Conservation (phyloP, 2,329 filamentous ascomycete species). For the Juglanconis oblonga region DNA sequence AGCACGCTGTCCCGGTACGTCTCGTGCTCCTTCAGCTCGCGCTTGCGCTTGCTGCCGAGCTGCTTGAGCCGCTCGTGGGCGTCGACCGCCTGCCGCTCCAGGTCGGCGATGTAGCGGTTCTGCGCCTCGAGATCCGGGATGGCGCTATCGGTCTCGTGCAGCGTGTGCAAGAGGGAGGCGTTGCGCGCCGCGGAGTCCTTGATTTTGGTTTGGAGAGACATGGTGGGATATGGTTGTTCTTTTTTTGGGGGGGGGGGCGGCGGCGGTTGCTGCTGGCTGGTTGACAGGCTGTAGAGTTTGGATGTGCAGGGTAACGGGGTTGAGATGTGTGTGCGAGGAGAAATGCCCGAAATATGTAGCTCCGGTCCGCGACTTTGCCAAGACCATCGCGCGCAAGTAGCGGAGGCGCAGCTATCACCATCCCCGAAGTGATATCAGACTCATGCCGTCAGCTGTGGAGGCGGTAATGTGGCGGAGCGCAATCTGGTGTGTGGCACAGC, state of each 20-base stretch:
- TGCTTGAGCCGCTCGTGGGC: constrained; percentile 35
- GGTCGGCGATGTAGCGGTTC: constrained; percentile 40
- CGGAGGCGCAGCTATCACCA: no score
- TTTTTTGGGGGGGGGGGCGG: no score
- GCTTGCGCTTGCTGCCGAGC: constrained; percentile 38
- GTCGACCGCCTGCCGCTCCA: constrained; percentile 37
- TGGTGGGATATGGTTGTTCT: constrained; percentile 15
- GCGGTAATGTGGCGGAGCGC: neutral
- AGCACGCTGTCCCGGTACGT: constrained; percentile 51
- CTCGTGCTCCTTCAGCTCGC: constrained; percentile 50
- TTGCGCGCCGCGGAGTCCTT: constrained; percentile 38
- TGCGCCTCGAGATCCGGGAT: constrained; percentile 43
- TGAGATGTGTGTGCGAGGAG: neutral
- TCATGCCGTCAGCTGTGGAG: no score
- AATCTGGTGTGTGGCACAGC: neutral
- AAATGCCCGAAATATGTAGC: neutral
- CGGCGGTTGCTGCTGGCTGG: neutral
- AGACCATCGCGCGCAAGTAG: neutral
- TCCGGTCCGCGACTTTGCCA: neutral
- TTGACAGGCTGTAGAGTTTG: neutral
- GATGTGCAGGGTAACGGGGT: neutral
- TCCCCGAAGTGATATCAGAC: no score
- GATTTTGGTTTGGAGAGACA: constrained; percentile 36
- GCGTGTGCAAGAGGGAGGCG: constrained; percentile 40
- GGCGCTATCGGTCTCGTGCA: constrained; percentile 49